Percentiles rank a stretch among this genome's conserved stretches.
phyloP scores from a whole-genome alignment of 768 basidiomycete genomes.

The Suillus ampliporus region DNA sequence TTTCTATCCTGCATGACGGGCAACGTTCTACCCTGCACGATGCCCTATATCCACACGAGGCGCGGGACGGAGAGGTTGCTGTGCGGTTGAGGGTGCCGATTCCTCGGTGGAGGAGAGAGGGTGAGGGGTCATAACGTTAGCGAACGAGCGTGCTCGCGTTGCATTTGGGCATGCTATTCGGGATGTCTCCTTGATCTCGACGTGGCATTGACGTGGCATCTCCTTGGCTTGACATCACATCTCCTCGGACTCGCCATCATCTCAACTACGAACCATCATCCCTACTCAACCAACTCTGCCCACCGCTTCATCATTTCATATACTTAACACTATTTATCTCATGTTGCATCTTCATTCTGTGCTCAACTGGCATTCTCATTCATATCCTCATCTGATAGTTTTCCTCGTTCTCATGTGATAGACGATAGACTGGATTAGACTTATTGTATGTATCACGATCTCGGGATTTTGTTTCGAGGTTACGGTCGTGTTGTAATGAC shows the following conservation, averaged over 20 bases:
- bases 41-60: not conserved
- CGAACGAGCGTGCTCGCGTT: not conserved
- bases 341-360: not conserved
- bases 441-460: not conserved
- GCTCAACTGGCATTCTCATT: not conserved
- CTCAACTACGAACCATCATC: too few species aligned
- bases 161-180: not conserved
- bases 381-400: too few species aligned
- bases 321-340: not conserved
- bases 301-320: not conserved
- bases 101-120: not conserved
- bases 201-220: not conserved
- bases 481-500: too few species aligned
- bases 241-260: not conserved
- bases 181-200: not conserved
- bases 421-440: too few species aligned
- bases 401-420: too few species aligned
- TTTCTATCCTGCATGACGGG: too few species aligned
- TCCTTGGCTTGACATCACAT: not conserved
- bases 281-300: not conserved
- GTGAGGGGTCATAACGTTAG: not conserved
- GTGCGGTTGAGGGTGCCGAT: conserved; percentile 1
- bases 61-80: not conserved
- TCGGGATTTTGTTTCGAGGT: too few species aligned
- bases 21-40: not conserved